Conservation (phyloP, 129 eudicot species). For the Pulicaria dysenterica region DNA sequence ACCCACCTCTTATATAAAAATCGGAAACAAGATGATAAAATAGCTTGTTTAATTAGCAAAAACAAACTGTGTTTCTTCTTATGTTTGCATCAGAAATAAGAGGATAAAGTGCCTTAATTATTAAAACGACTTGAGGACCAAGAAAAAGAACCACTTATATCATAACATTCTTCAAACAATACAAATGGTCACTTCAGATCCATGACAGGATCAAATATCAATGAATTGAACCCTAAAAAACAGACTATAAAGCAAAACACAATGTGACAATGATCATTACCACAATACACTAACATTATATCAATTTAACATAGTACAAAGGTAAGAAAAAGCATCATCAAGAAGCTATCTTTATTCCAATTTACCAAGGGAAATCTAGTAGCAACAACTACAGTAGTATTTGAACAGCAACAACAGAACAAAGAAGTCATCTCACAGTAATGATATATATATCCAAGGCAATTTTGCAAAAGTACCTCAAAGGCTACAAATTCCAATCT, state of each 20-base stretch:
- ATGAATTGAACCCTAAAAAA: too few species aligned
- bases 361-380: slow-evolving; percentile 12
- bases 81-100: too few species aligned
- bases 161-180: too few species aligned
- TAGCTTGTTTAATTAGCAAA: too few species aligned
- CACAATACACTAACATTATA: slow-evolving; percentile 10
- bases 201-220: not conserved
- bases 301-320: slow-evolving; percentile 6
- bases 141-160: too few species aligned
- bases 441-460: slow-evolving; percentile 2
- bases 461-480: slow-evolving; percentile 28
- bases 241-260: too few species aligned
- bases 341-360: slow-evolving; percentile 32
- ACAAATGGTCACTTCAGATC: not conserved
- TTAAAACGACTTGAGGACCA: too few species aligned
- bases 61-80: too few species aligned
- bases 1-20: too few species aligned
- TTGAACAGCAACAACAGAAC: slow-evolving; percentile 8
- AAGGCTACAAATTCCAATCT: slow-evolving; percentile 29
- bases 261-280: slow-evolving; percentile 4
- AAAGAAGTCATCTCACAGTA: slow-evolving; percentile 22
- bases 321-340: slow-evolving; percentile 22
- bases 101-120: too few species aligned
- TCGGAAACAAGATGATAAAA: too few species aligned
- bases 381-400: slow-evolving; percentile 15